Evolutionary conservation across 495 filamentous ascomycete genomes (phyloP).

Genomic region (Sporormia fimetaria): DNA sequence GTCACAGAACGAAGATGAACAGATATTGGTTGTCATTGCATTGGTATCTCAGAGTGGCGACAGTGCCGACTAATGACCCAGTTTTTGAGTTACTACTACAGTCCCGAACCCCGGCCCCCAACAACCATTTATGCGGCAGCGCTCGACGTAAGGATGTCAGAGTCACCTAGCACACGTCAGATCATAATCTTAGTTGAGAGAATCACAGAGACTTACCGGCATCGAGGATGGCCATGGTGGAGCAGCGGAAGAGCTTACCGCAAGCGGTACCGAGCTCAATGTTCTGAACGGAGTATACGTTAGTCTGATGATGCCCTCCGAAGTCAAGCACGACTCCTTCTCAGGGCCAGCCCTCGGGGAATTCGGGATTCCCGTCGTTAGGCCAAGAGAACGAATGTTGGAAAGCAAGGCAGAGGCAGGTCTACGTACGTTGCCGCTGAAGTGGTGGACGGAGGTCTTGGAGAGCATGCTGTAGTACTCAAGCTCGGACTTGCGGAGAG

Average conservation of each 20-base stretch:
- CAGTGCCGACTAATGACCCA: not conserved
- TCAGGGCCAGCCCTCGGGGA: slow-evolving; percentile 46
- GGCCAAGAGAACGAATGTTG: slow-evolving; percentile 26
- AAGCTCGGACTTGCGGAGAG: slow-evolving; percentile 88
- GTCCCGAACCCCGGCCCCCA: not conserved
- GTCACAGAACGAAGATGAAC: slow-evolving; percentile 4
- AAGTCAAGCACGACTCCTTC: slow-evolving; percentile 70
- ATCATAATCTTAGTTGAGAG: not conserved
- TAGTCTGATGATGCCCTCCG: slow-evolving; percentile 82
- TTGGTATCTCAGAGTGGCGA: slow-evolving; percentile 2
- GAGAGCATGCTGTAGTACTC: slow-evolving; percentile 53
- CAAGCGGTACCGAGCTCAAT: slow-evolving; percentile 93
- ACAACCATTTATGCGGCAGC: slow-evolving; percentile 40
- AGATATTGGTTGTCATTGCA: slow-evolving; percentile 4
- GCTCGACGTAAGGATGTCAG: slow-evolving; percentile 76
- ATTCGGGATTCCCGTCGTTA: slow-evolving; percentile 21
- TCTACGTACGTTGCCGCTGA: slow-evolving; percentile 82
- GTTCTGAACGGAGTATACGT: too few species aligned
- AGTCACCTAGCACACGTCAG: slow-evolving; percentile 50
- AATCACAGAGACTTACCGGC: slow-evolving; percentile 40
- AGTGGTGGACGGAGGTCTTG: slow-evolving; percentile 93
- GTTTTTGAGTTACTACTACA: not conserved
- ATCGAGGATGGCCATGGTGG: slow-evolving; percentile 89
- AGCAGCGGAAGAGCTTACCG: slow-evolving; percentile 83
- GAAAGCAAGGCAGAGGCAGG: slow-evolving; percentile 13